These are phyloP conservation scores for Secale cereale DNA, from an alignment of 176 grass and related monocot species.

Conservation along the genomic window DNA sequence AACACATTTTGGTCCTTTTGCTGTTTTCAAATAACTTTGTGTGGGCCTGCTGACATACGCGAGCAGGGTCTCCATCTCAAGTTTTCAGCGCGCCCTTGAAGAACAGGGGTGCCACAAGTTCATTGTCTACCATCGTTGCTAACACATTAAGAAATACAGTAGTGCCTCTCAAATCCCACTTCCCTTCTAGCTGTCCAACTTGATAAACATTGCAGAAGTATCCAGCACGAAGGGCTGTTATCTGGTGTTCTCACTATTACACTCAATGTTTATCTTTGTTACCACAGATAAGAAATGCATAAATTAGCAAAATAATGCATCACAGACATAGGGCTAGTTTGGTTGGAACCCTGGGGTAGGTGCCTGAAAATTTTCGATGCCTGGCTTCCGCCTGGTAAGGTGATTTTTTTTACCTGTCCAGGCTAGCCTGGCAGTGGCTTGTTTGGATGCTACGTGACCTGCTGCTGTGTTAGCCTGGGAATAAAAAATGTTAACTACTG, in stretches of 20 bases:
- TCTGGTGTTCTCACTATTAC: not conserved
- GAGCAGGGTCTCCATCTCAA: not conserved
- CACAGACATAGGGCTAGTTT: not conserved
- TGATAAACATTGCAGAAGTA: constrained; percentile 1
- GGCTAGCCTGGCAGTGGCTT: too few species aligned
- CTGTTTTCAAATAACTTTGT: not conserved
- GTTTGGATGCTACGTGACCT: too few species aligned
- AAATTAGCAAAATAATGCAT: not conserved
- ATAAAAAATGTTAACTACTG: too few species aligned
- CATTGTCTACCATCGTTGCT: not conserved
- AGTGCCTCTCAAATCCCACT: not conserved
- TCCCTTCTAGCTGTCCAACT: not conserved
- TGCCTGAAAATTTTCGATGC: too few species aligned
- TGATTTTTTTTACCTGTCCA: too few species aligned
- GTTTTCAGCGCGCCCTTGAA: not conserved
- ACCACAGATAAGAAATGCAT: not conserved
- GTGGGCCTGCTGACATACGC: not conserved
- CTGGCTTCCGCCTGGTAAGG: too few species aligned
- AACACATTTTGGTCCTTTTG: not conserved
- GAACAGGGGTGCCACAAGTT: not conserved
- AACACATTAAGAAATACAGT: not conserved
- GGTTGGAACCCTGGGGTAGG: too few species aligned
- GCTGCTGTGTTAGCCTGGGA: too few species aligned
- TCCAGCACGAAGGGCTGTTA: not conserved
- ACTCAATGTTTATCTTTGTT: not conserved